Evolutionary conservation across 495 filamentous ascomycete genomes (phyloP).

Genomic region (Rostrohypoxylon terebratum): DNA sequence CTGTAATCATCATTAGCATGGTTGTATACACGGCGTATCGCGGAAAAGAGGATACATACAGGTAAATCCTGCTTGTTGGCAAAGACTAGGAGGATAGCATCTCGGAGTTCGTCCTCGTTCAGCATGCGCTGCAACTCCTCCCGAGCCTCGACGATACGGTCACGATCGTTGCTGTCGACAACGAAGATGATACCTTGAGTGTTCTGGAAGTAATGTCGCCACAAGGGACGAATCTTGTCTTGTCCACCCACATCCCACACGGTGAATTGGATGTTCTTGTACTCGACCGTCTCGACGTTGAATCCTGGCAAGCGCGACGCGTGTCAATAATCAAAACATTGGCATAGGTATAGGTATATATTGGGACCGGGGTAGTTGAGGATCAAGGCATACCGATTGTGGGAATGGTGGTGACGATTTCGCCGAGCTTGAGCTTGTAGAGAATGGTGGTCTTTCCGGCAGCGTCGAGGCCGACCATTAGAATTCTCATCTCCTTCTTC

Average conservation of each 20-base stretch:
- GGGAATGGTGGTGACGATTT: conserved; percentile 99
- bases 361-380: conserved; percentile 2
- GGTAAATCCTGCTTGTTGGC: conserved; percentile 99
- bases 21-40: not conserved
- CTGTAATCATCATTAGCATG: conserved; percentile 58
- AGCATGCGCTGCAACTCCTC: conserved; percentile 99
- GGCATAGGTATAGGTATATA: not conserved
- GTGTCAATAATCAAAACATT: conserved; percentile 47
- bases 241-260: conserved; percentile 99
- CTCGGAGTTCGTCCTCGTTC: conserved; percentile 99
- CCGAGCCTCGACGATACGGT: conserved; percentile 98
- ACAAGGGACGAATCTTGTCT: conserved; percentile 99
- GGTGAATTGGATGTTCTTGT: conserved; percentile 99
- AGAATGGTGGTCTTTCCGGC: conserved; percentile 99
- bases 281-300: conserved; percentile 99
- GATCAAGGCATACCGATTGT: conserved; percentile 87
- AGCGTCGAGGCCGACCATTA: conserved; percentile 99
- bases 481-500: conserved; percentile 99
- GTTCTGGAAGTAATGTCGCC: conserved; percentile 99
- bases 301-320: conserved; percentile 72
- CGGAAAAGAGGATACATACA: conserved; percentile 65
- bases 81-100: conserved; percentile 97
- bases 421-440: conserved; percentile 99
- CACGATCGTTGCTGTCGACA: conserved; percentile 99
- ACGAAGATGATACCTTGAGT: conserved; percentile 99